phyloP scores from a whole-genome alignment of 2,329 filamentous ascomycete species.

The Scedosporium apiospermum region DNA sequence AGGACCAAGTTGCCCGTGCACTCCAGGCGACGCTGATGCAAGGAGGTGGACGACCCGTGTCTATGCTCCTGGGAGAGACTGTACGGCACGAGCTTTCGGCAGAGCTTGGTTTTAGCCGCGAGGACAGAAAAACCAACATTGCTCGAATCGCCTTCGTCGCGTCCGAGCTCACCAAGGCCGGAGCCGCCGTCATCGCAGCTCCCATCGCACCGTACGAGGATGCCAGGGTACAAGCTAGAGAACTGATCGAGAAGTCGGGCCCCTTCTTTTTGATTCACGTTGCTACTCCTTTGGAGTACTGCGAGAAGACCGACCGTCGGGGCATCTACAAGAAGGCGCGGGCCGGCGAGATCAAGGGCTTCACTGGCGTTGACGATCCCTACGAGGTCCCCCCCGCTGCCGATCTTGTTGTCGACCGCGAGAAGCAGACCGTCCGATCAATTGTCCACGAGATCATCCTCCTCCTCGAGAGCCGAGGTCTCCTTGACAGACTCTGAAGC shows the following conservation, averaged over 20 bases:
- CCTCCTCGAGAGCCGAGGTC: slow-evolving; percentile 78
- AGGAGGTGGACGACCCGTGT: slow-evolving; percentile 90
- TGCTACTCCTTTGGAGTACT: slow-evolving; percentile 82
- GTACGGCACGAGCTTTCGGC: slow-evolving; percentile 88
- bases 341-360: slow-evolving; percentile 88
- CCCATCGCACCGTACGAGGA: slow-evolving; percentile 90
- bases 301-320: slow-evolving; percentile 89
- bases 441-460: slow-evolving; percentile 96
- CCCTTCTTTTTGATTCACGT: slow-evolving; percentile 95
- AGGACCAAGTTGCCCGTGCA: slow-evolving; percentile 91
- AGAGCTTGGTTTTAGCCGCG: slow-evolving; percentile 87
- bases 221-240: slow-evolving; percentile 66
- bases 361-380: slow-evolving; percentile 95
- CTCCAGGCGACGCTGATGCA: slow-evolving; percentile 97
- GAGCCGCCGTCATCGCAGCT: slow-evolving; percentile 89
- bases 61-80: slow-evolving; percentile 89
- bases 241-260: slow-evolving; percentile 79
- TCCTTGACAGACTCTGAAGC: slow-evolving; percentile 62
- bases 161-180: slow-evolving; percentile 84
- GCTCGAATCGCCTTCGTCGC: slow-evolving; percentile 94
- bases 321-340: slow-evolving; percentile 82
- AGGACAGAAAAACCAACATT: slow-evolving; percentile 92
- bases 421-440: slow-evolving; percentile 80
- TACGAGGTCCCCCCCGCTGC: slow-evolving; percentile 80
- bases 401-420: slow-evolving; percentile 73